These are phyloP conservation scores for Lichtheimia ramosa DNA, from an alignment of 371 early-diverging fungal genomes.

Conservation along the genomic window DNA sequence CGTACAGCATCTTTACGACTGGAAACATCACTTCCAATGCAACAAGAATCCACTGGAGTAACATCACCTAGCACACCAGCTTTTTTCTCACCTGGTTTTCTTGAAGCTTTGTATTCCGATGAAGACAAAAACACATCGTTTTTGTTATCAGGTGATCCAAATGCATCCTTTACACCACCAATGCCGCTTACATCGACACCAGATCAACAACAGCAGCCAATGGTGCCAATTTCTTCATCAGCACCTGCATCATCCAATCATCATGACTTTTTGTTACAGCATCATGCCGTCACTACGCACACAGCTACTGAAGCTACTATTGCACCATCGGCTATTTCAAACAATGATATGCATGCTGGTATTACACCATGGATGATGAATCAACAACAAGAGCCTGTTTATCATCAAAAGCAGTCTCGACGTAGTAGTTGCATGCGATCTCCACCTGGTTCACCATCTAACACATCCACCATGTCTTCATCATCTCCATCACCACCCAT, in stretches of 20 bases:
- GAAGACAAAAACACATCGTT: conserved; percentile 2
- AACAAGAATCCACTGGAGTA: conserved; percentile 6
- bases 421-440: background rate
- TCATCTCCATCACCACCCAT: conserved; percentile 42
- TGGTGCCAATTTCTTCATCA: conserved; percentile 2
- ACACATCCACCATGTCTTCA: conserved; percentile 19
- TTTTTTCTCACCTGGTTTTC: conserved; percentile 62
- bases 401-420: no score
- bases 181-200: background rate
- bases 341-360: conserved; percentile 3
- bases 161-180: background rate
- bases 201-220: background rate
- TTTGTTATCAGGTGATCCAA: conserved; percentile 4
- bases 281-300: background rate
- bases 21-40: conserved; percentile 19
- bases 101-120: conserved; percentile 47
- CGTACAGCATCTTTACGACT: conserved; percentile 34
- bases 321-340: conserved; percentile 1
- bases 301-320: background rate
- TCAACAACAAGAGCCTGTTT: background rate
- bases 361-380: background rate
- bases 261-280: conserved; percentile 6
- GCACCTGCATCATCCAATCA: conserved; percentile 2
- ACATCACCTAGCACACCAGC: conserved; percentile 52
- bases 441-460: conserved; percentile 26